Base-by-base conservation (phyloP, 768 basidiomycete species). In the Kwoniella europaea region DNA sequence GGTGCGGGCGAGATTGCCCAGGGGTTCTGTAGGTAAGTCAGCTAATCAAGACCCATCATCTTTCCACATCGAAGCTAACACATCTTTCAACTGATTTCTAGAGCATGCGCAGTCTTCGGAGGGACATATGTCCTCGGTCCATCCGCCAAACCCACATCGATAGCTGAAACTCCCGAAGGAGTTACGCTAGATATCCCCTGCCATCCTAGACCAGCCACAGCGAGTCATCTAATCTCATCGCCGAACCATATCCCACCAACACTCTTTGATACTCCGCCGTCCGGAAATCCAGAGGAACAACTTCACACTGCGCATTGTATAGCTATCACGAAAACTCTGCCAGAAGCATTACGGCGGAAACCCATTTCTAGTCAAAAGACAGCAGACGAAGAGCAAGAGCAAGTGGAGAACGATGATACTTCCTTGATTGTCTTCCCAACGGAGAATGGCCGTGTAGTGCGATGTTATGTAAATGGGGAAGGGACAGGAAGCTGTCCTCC, bases 1-100 rank as follows among this genome's bases (percentile, higher is more conserved):
- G 92, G 94, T 20, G 86, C 91, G 0, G 96, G 96, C 4, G 96
- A 98, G 78, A 89, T 98, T 12, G 88, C 91, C 0, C 96, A 98
- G 83, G 95, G 94, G 2, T 98, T 86, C 74, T 87, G 86, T 63
- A 77, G 86, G 85, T 85, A 22, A 62, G 82, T 71, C n/a, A n/a
- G 54, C 52, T 61, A 15, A 20, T 22, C 22, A 2, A 3, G 10
- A 5, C 22, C 41, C 90, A 89, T 9, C 13, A 57, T 20, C 13
- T 12, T 52, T 16, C 5, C 13, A 27, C 15, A 16, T 15, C 27
- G 6, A 18, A 65, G 46, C 35, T 66, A 41, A 69, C 56, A 35
- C 4, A 4, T 20, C 18, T 43, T 41, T 20, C 22, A 44, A 52
- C 42, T 35, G 35, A 35, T 22, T 13, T 41, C 42, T 79, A 92